Conservation (phyloP, 2,329 filamentous ascomycete genomes). For the Fonsecaea erecta region DNA sequence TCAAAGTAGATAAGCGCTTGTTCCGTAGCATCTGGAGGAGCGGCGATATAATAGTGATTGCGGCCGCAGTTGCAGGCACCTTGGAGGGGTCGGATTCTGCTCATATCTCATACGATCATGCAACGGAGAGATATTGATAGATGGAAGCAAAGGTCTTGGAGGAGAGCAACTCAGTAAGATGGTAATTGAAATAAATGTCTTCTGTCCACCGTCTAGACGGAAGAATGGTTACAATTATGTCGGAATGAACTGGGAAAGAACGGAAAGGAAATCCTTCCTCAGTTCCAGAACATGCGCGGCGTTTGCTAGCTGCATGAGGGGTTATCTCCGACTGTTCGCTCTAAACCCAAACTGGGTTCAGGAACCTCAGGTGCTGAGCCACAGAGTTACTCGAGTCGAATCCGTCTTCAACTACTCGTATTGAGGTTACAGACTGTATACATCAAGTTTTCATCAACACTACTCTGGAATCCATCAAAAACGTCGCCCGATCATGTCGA, state of each 20-base stretch:
- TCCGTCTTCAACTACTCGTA: not conserved
- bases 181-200: not conserved
- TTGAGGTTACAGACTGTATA: not conserved
- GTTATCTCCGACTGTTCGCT: not conserved
- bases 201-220: not conserved
- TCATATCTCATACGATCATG: slow-evolving; percentile 20
- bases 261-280: not conserved
- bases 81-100: slow-evolving; percentile 53
- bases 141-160: not conserved
- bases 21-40: slow-evolving; percentile 64
- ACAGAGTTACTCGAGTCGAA: too few relatives aligned
- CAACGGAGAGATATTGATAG: not conserved
- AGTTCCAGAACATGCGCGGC: slow-evolving; percentile 1
- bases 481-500: not conserved
- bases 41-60: slow-evolving; percentile 76
- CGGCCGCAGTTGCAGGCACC: slow-evolving; percentile 85
- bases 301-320: not conserved
- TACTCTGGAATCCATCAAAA: not conserved
- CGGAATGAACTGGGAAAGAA: not conserved
- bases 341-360: not conserved
- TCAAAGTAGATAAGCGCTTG: slow-evolving; percentile 75
- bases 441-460: not conserved
- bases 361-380: too few relatives aligned
- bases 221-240: not conserved
- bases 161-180: not conserved